Evolutionary conservation across 2,329 filamentous ascomycete species (phyloP), one percentile per base, ranked within the genome.

Genomic region (Bipolaris cookei): DNA sequence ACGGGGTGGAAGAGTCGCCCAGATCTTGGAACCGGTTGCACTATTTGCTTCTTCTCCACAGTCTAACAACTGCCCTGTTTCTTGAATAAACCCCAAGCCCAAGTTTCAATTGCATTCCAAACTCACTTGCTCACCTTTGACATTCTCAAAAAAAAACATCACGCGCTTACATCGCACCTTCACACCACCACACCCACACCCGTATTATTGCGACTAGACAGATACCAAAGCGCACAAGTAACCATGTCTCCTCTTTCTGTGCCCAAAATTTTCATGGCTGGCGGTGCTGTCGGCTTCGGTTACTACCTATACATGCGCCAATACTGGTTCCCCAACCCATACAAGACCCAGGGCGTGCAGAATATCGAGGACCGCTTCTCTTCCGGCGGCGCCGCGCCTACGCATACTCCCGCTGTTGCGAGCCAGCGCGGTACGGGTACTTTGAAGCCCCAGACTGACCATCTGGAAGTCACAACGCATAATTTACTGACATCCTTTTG

Each of bases 241-340:
- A 64, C 38, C 53, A 72, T 72, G 70, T 67, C 68, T 41, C 68
- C 63, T 50, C 68, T 72, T 54, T 71, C 71, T 4, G 71, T 76
- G 21, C 71, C 72, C 37, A 76, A 76, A 59, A 70, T 76, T 52
- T 74, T 76, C 62, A 70, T 74, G 67, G 73, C 73, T 41, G 73
- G 73, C 47, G 73, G 58, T 30, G 68, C 67, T 49, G 67, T 72
- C 14, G 73, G 74, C 56, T 71, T 76, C 59, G 63, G 62, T 48
- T 76, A 76, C 66, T 72, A 75, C 64, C 63, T 75, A 49, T 67
- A 69, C 58, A 75, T 75, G 70, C 68, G 73, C 54, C 69, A 69
- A 50, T 73, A 75, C 63, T 75, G 73, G 74, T 75, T 73, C 67
- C 71, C 72, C 51, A 73, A 76, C 59, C 70, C 73, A 10, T 74